Conservation (phyloP, 352 stramenopile species). For the Pythium phragmiticola region DNA sequence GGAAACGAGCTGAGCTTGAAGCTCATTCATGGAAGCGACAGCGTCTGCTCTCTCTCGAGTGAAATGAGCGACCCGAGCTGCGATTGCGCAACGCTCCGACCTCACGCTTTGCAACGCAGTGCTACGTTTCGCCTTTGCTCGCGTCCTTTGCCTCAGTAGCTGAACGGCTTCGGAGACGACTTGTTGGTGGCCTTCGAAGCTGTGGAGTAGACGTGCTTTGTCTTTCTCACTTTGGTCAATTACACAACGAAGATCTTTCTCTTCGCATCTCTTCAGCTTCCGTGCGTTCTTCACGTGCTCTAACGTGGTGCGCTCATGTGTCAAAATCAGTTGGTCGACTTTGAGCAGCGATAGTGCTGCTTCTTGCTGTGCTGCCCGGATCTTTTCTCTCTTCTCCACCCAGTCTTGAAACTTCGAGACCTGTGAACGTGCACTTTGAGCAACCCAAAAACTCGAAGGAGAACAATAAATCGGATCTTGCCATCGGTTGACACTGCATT, state of each 20-base stretch:
- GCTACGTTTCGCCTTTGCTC: conserved; percentile 1
- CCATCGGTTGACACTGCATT: conserved; percentile 18
- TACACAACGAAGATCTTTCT: background rate
- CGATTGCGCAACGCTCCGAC: background rate
- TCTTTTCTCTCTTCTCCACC: conserved; percentile 19
- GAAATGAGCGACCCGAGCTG: conserved; percentile 5
- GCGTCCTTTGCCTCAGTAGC: background rate
- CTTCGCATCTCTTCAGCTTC: background rate
- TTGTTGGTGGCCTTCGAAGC: background rate
- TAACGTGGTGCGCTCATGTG: background rate
- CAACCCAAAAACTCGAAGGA: background rate
- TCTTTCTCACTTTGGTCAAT: background rate
- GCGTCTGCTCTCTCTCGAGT: conserved; percentile 2
- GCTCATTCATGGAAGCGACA: background rate
- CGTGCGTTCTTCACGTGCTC: background rate
- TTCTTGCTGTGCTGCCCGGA: background rate
- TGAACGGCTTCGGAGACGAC: background rate
- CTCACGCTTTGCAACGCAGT: conserved; percentile 1
- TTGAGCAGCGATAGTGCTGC: background rate
- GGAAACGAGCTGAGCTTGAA: background rate
- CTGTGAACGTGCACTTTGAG: conserved; percentile 1
- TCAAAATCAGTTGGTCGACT: conserved; percentile 7
- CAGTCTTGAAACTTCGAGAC: conserved; percentile 25
- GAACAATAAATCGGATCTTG: background rate
- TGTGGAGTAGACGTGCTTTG: background rate